Conservation (phyloP, 176 grass and related monocot species). For the Zoysia pacifica region DNA sequence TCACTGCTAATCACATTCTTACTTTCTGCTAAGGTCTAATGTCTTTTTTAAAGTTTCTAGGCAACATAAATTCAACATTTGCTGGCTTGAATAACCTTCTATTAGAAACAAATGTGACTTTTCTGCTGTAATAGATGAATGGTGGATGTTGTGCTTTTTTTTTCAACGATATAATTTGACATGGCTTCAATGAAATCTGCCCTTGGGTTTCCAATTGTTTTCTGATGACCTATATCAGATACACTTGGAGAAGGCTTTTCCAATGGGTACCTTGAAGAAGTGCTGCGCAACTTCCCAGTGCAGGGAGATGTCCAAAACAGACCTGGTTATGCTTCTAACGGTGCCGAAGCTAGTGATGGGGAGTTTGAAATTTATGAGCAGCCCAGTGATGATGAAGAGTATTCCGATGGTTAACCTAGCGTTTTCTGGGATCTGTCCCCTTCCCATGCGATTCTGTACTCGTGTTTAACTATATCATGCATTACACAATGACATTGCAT, state of each 20-base stretch:
- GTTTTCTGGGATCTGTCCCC: background rate
- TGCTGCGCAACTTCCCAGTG: slow-evolving; percentile 66
- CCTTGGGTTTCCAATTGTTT: slow-evolving; percentile 19
- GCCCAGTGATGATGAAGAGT: slow-evolving; percentile 63
- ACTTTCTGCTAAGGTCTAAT: background rate
- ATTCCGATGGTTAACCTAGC: slow-evolving; percentile 31
- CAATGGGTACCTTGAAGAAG: slow-evolving; percentile 71
- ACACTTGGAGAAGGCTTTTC: slow-evolving; percentile 53
- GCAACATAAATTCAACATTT: background rate
- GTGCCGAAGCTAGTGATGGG: slow-evolving; percentile 56
- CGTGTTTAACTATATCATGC: background rate
- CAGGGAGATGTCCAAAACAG: slow-evolving; percentile 42
- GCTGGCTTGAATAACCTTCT: background rate
- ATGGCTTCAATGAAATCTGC: background rate
- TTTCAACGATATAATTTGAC: background rate
- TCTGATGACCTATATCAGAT: slow-evolving; percentile 50
- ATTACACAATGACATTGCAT: background rate
- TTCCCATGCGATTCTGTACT: background rate
- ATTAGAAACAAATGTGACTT: background rate
- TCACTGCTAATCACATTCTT: background rate
- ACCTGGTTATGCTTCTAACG: slow-evolving; percentile 11
- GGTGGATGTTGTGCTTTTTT: slow-evolving; percentile 12
- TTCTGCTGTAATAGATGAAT: background rate
- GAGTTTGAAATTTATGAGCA: slow-evolving; percentile 90
- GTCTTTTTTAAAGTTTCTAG: background rate